These are phyloP conservation scores for Cercis canadensis DNA, from an alignment of 306 rosid genomes.

Conservation along the genomic window DNA sequence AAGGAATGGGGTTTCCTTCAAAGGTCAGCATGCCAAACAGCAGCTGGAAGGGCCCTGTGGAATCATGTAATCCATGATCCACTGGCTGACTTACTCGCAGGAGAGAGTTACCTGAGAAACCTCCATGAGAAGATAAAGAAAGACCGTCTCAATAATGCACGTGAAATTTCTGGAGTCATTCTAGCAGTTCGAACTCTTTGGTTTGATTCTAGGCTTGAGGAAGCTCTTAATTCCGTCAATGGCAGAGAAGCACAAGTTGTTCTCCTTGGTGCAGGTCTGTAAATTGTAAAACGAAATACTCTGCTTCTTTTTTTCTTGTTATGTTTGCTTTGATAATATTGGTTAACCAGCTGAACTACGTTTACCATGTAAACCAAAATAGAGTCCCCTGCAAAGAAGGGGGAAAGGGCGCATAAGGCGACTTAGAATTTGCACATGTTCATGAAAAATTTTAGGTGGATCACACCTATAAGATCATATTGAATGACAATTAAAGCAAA, in stretches of 20 bases:
- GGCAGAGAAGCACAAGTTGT: constrained; percentile 81
- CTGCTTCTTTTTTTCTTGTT: background rate
- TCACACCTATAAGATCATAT: background rate
- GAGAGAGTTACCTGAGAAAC: constrained; percentile 77
- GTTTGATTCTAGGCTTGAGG: constrained; percentile 82
- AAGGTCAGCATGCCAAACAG: constrained; percentile 89
- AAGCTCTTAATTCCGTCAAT: constrained; percentile 57
- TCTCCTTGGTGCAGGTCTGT: constrained; percentile 95
- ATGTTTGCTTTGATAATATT: constrained; percentile 1
- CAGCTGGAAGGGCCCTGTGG: constrained; percentile 98
- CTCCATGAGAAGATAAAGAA: constrained; percentile 88
- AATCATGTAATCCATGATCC: constrained; percentile 86
- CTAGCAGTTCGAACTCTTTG: constrained; percentile 93
- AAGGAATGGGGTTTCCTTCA: constrained; percentile 82
- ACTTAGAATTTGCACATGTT: too few relatives aligned
- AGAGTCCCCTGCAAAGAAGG: background rate
- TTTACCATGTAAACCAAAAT: background rate
- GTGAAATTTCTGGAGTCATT: constrained; percentile 88
- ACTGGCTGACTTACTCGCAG: constrained; percentile 78
- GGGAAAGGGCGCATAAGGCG: too few relatives aligned
- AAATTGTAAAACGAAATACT: constrained; percentile 27
- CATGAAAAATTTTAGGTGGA: background rate
- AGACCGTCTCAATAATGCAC: constrained; percentile 77
- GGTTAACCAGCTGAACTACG: constrained; percentile 12
- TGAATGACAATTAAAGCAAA: background rate